Evolutionary conservation across 164 flowering plant species (phyloP), one percentile per base, ranked within the genome.

Genomic region (Umbellularia californica): DNA sequence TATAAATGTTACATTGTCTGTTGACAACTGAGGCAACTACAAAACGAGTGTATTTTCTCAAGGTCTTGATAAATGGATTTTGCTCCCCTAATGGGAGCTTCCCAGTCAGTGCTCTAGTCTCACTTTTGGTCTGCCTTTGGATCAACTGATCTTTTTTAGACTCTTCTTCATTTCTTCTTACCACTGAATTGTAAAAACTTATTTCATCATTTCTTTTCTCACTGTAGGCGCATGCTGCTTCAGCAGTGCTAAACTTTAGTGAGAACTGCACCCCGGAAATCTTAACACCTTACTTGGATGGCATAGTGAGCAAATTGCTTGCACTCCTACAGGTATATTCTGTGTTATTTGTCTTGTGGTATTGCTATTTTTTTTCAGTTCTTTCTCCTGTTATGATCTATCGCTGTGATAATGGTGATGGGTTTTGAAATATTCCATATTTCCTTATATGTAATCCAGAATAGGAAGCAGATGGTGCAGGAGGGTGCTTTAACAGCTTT

Each of bases 401-500:
- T 72, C 25, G 13, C 23, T 65, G 5, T 25, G 22, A 25, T 10
- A 14, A n/a, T 71, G 62, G 55, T 70, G 23, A 71, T 51, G 41
- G 15, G 25, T 27, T 51, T 3, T 71, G 4, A 35, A n/a, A 41
- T 12, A 23, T 70, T 17, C n/a, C 15, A 28, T 28, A 5, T 11
- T 28, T 33, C 28, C n/a, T 66, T 30, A 17, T 30, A 30, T 66
- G 50, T 20, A 67, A 35, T 86, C 65, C 86, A 96, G 99, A 96
- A 94, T 82, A 94, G 97, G 28, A 93, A 94, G 75, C 97, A 94
- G 88, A 90, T 96, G 98, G 99, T 96, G 67, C 99, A 96, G 86
- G 99, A 96, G 82, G 99, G 99, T 20, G 98, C 99, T n/a, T 85
- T 96, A 85, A 94, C 99, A 71, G 99, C 99, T 72, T 85, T 96